Conservation (phyloP, 306 rosid genomes). For the Pterocarpus santalinus region DNA sequence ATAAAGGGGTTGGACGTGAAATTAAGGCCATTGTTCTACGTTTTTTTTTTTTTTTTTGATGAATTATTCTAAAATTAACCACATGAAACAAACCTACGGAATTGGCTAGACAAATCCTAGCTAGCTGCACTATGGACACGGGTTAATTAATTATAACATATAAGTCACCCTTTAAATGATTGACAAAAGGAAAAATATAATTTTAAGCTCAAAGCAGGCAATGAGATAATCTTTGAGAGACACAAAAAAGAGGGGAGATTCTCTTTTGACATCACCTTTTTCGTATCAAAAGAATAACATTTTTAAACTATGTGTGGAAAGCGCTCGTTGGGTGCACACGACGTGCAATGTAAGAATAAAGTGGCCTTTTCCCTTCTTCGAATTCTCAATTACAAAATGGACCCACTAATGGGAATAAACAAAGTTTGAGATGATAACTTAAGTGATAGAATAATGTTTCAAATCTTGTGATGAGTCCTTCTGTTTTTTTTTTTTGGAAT, state of each 20-base stretch:
- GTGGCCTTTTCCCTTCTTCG: conserved; percentile 45
- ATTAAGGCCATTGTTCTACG: conserved; percentile 7
- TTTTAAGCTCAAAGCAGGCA: neutral
- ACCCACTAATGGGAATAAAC: conserved; percentile 33
- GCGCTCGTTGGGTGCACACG: conserved; percentile 22
- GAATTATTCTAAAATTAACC: neutral
- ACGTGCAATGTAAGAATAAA: conserved; percentile 37
- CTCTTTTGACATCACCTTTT: conserved; percentile 41
- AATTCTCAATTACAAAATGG: conserved; percentile 41
- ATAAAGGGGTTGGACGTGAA: neutral
- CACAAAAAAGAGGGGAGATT: conserved; percentile 42
- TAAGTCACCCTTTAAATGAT: conserved; percentile 36
- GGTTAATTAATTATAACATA: neutral
- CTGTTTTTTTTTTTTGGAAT: neutral
- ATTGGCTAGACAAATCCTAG: conserved; percentile 29
- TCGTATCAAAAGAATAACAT: conserved; percentile 32
- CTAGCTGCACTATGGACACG: conserved; percentile 31
- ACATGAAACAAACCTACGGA: conserved; percentile 21
- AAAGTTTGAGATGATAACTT: conserved; percentile 3
- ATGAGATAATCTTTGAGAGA: conserved; percentile 23
- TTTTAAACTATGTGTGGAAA: conserved; percentile 31
- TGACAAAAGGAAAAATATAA: conserved; percentile 21
- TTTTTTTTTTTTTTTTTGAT: no score
- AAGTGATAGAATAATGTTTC: conserved; percentile 24
- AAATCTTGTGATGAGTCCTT: neutral